A percentile compares a stretch with the other conserved stretches of the same genome.
Evolutionary conservation across 2,329 filamentous ascomycete genomes (phyloP).

Genomic region (Cladophialophora psammophila): DNA sequence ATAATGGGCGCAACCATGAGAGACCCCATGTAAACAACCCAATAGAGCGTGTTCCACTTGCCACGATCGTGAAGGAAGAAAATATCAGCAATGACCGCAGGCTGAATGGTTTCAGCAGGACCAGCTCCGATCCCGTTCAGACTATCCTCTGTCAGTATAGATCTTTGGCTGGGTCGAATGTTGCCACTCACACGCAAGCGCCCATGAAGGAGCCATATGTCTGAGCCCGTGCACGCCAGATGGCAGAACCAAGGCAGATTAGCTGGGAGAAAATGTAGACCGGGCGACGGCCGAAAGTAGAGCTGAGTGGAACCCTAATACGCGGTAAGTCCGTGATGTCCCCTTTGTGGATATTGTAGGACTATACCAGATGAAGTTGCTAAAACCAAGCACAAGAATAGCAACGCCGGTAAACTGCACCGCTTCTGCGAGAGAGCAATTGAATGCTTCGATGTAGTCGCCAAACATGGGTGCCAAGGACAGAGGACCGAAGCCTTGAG

Average conservation of each 20-base stretch:
- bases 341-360: constrained; percentile 16
- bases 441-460: constrained; percentile 63
- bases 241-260: constrained; percentile 60
- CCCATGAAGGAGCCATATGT: constrained; percentile 70
- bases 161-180: background rate
- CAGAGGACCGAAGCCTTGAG: constrained; percentile 63
- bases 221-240: constrained; percentile 66
- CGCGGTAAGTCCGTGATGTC: constrained; percentile 5
- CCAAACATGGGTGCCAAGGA: constrained; percentile 67
- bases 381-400: constrained; percentile 65
- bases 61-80: constrained; percentile 71
- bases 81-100: constrained; percentile 69
- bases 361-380: constrained; percentile 65
- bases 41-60: constrained; percentile 68
- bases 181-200: constrained; percentile 54
- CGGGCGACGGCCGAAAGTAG: constrained; percentile 62
- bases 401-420: constrained; percentile 65
- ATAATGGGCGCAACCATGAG: constrained; percentile 68
- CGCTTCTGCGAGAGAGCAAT: constrained; percentile 61
- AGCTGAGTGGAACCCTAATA: constrained; percentile 62
- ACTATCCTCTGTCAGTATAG: constrained; percentile 12
- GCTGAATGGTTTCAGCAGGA: constrained; percentile 68
- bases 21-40: constrained; percentile 68
- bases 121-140: constrained; percentile 70
- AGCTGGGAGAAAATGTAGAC: constrained; percentile 61